Base-by-base conservation (phyloP, 768 basidiomycete species). In the Panaeolus cyanescens region DNA sequence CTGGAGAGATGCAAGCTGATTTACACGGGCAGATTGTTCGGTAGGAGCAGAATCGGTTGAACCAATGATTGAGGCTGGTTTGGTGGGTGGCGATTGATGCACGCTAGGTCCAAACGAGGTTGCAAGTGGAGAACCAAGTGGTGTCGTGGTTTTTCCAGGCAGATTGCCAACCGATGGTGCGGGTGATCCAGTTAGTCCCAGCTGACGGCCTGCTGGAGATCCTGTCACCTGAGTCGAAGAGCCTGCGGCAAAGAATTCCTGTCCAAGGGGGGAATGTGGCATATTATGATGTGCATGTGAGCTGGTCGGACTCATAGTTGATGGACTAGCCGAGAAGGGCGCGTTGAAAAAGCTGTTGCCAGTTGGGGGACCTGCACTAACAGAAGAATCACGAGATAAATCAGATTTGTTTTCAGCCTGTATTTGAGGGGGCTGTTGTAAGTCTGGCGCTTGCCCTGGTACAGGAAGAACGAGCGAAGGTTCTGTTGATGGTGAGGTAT, bases 301-400 rank as follows among this genome's bases (percentile, higher is more conserved):
- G 39, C 59, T 40, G n/a, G 56, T 37, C 10, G 66, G 59, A 50
- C 63, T 66, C 17, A 37, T 50, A 5, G 70, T 56, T 25, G 54
- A 58, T 25, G 70, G 68, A 45, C 65, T 70, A 57, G 65, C 59
- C 10, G 66, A 60, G 28, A 70, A 55, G 17, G 65, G 66, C 31
- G 64, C 39, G 19, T 42, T 56, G 32, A 68, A 57, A n/a, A 53
- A 50, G 6, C 13, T 50, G 30, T 50, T 50, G 45, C 45, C 45
- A 12, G 45, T 50, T 13, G 25, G 45, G 30, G 45, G 45, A 15
- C 25, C 45, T 5, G 10, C 25, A 15, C 45, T 50, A 50, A 13
- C 45, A n/a, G 45, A 28, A 15, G 45, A 50, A 4, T 28, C 25
- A 13, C 12, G 25, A 20, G 25, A 22, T 28, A 13, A 28, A 15